Evolutionary conservation across 176 grass and related monocot genomes (phyloP), one percentile per base, ranked within the genome.

Genomic region (Oryza meyeriana): DNA sequence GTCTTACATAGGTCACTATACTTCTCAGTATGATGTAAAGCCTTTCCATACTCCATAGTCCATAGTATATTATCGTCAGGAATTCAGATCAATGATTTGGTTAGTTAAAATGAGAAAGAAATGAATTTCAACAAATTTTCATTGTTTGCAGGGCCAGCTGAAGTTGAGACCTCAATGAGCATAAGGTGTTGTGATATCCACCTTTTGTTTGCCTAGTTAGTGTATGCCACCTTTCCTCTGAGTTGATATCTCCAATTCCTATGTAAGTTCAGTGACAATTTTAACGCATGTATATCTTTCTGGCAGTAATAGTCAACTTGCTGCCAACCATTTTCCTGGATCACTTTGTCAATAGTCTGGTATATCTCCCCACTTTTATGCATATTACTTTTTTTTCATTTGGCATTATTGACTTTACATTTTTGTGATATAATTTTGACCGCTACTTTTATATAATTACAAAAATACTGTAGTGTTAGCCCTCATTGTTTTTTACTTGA

Each of bases 171-270:
- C 76, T 79, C 20, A 48, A 28, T 52, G 38, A 40, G 70, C 22
- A 45, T 76, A 12, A 52, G 5, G 12, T 72, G 10, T 73, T 73
- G 18, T 64, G 9, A 28, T 85, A 50, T 63, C 35, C 77, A 58
- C 6, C 6, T 59, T 42, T 27, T 55, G 29, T n/a, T 81, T 61
- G 18, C 27, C 47, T 78, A 38, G 26, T 75, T 52, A 31, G 61
- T 34, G 59, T 81, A 28, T 31, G 10, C 27, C 42, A 26, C 34
- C 59, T 44, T 47, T 47, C 69, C 39, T 80, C 61, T 33, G n/a
- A 39, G 68, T 79, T 86, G 68, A 66, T 86, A 40, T 86, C 39
- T 79, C 57, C 18, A 28, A 81, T 71, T 61, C 55, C 45, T 41
- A 3, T 18, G 50, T 79, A 31, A 55, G 61, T 79, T 64, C 55